Percentiles rank a stretch among this genome's conserved stretches.
Conservation (phyloP, 2,329 filamentous ascomycete species). For the Aspergillus brunneoviolaceus region DNA sequence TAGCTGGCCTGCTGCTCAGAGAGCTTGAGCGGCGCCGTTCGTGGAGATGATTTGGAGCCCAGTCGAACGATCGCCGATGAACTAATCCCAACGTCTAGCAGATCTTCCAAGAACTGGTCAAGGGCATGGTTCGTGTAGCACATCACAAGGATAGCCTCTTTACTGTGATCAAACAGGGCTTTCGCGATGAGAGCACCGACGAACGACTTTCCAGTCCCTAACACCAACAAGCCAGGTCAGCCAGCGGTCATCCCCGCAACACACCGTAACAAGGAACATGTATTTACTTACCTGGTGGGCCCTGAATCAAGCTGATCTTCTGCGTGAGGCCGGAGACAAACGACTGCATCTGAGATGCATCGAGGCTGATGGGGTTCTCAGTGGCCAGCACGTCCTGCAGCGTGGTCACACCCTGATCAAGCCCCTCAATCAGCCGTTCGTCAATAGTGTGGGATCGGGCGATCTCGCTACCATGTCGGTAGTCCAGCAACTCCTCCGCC, state of each 20-base stretch:
- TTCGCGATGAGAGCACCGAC: constrained; percentile 65
- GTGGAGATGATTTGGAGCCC: constrained; percentile 57
- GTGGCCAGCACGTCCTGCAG: constrained; percentile 34
- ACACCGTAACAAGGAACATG: background rate
- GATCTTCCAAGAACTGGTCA: constrained; percentile 65
- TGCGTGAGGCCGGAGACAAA: constrained; percentile 55
- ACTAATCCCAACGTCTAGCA: constrained; percentile 60
- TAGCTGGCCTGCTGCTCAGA: constrained; percentile 35
- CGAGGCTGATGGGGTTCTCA: constrained; percentile 40
- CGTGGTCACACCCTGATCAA: no score
- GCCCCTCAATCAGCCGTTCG: no score
- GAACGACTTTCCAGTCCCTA: constrained; percentile 74
- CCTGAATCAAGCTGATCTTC: constrained; percentile 64
- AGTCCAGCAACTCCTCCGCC: constrained; percentile 48
- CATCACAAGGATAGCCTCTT: constrained; percentile 59
- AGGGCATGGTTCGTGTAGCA: constrained; percentile 69
- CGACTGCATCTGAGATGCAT: constrained; percentile 58
- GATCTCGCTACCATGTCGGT: background rate
- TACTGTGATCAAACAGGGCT: constrained; percentile 51
- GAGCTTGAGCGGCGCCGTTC: constrained; percentile 52
- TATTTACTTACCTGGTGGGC: constrained; percentile 61
- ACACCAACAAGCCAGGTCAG: background rate
- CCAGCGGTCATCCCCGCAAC: no score
- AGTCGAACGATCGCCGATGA: constrained; percentile 57
- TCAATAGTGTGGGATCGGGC: no score